Base-by-base conservation (phyloP, 2,329 filamentous ascomycete species). In the Cordyceps tenuipes region DNA sequence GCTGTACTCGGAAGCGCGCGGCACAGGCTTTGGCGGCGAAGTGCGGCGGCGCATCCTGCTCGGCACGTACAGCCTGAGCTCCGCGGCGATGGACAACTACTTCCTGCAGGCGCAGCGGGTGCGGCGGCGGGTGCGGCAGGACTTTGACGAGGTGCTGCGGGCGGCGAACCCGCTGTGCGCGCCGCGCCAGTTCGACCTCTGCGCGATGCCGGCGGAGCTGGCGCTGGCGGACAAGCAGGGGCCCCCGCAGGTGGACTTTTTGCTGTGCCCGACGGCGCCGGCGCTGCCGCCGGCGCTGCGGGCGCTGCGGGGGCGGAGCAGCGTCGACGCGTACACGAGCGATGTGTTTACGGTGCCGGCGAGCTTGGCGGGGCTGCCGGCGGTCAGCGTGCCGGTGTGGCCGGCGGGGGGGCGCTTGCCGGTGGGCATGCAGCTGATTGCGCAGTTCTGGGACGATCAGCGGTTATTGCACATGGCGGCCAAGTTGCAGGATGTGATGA, bases 301-400 rank as follows among this genome's bases (percentile, higher is more conserved):
- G 3, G 80, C 86, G 6, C 70, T 94, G 39, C 66, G 76, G 62
- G 67, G 72, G 10, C 78, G 84, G 71, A 79, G 74, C 50, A 77
- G 81, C 10, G 75, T 96, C n/a, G 85, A 93, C 66, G 82, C 82
- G 1, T 97, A 97, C 69, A 89, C 89, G 78, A 96, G 94, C 68
- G 94, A 99, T 74, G 88, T 97, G 1, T 93, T 97, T 67, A 97
- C 94, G 0, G 93, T 99, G 1, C 94, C 94, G 1, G 91, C 93
- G 2, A 97, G 91, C 74, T 77, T 99, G 64, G 94, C 93, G 0
- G 94, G 94, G 0, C 76, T 99, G 59, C 94, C 94, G 3, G 90
- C 92, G 12, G 82, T 97, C 55, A 97, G 89, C 65, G 79, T 99
- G 12, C 93, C 94, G 0, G 62, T 70, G 63, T 64, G 63, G 21